Evolutionary conservation across 2,329 filamentous ascomycete genomes (phyloP).

Genomic region (Aspergillus tamarii): DNA sequence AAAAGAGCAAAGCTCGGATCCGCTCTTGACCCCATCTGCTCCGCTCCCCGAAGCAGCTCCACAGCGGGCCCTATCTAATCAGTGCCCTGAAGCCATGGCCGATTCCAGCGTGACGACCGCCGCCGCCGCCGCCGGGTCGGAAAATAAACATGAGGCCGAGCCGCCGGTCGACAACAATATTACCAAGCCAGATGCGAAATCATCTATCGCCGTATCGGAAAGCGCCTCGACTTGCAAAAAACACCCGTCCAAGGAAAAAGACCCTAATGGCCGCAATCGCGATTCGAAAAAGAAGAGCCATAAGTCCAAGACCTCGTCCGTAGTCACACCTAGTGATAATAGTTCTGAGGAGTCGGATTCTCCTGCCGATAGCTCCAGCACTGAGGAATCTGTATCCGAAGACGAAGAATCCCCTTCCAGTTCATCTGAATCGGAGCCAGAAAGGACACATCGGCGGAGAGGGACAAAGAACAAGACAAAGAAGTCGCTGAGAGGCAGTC

Average conservation of each 20-base stretch:
- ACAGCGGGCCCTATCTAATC: slow-evolving; percentile 21
- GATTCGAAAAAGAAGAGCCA: slow-evolving; percentile 29
- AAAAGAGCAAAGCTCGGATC: slow-evolving; percentile 26
- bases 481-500: slow-evolving; percentile 31
- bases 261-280: slow-evolving; percentile 24
- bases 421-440: slow-evolving; percentile 27
- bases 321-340: slow-evolving; percentile 25
- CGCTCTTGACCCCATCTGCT: slow-evolving; percentile 5
- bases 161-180: slow-evolving; percentile 31
- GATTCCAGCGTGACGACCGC: slow-evolving; percentile 28
- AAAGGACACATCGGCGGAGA: slow-evolving; percentile 38
- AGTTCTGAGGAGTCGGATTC: slow-evolving; percentile 16
- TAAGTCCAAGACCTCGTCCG: slow-evolving; percentile 23
- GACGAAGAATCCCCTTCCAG: slow-evolving; percentile 19
- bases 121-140: slow-evolving; percentile 20
- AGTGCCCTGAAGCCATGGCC: slow-evolving; percentile 28
- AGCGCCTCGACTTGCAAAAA: slow-evolving; percentile 36
- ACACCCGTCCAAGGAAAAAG: slow-evolving; percentile 25
- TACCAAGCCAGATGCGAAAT: slow-evolving; percentile 28
- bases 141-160: slow-evolving; percentile 37
- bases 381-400: slow-evolving; percentile 20
- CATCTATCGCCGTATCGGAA: slow-evolving; percentile 27
- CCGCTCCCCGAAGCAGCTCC: slow-evolving; percentile 29
- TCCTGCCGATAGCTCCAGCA: slow-evolving; percentile 21
- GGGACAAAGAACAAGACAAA: slow-evolving; percentile 41